Evolutionary conservation across 2,329 filamentous ascomycete genomes (phyloP), one percentile per base, ranked within the genome.

Genomic region (Neurospora sp.): DNA sequence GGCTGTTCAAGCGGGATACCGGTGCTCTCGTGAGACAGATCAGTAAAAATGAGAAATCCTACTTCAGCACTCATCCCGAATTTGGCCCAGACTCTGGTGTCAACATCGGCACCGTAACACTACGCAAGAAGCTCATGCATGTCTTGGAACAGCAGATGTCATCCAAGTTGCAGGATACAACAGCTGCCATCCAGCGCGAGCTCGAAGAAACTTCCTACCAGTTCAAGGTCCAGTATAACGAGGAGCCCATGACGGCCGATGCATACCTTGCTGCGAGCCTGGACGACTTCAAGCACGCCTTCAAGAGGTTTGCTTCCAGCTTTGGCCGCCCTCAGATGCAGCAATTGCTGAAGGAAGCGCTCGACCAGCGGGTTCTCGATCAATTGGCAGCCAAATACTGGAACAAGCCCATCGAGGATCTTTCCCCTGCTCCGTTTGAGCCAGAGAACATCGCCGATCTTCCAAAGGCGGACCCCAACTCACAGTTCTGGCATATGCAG

Each of bases 141-240:
- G 93, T 98, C 43, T 86, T 99, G 43, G 96, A 99, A 79, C 92
- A 97, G 77, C 97, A 93, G 4, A 99, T 99, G 96, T 95, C 95
- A 37, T 89, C 92, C 40, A 97, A 92, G 76, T 84, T 99, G 69
- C 92, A 96, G 75, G 89, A 89, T 69, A 99, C 96, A 3, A 92
- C 92, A 75, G 93, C 97, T 77, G 93, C 93, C 10, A 97, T 99
- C 74, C 91, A 91, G 72, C 93, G 97, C 78, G 96, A 99, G 79
- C 87, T 99, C 0, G 95, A 97, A 77, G 96, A 99, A 80, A 94
- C 96, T 3, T 95, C 92, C 0, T 99, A 99, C 77, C 95, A 99
- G 80, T 99, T 97, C 85, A 99, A 99, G 79, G 96, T 99, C 5
- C 96, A 99, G 79, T 99, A 99, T 82, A 99, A 99, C 77, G 96